These are phyloP conservation scores for Russula emetica DNA, from an alignment of 768 basidiomycete species.

Conservation along the genomic window DNA sequence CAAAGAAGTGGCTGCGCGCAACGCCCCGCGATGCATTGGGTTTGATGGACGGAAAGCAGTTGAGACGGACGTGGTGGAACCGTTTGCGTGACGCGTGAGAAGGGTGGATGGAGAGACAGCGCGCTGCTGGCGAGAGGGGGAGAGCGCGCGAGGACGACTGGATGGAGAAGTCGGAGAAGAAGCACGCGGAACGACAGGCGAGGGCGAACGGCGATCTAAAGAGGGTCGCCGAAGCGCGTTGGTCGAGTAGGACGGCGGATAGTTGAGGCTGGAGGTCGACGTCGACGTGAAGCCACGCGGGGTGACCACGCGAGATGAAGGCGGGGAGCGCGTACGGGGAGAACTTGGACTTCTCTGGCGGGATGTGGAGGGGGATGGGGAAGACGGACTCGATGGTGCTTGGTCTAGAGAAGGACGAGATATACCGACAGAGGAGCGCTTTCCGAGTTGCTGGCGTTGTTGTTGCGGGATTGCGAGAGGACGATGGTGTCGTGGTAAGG, in stretches of 20 bases:
- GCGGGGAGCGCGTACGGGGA: slow-evolving; percentile 32
- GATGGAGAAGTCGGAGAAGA: slow-evolving; percentile 28
- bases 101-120: slow-evolving; percentile 32
- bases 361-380: slow-evolving; percentile 36
- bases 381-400: slow-evolving; percentile 42
- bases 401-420: slow-evolving; percentile 38
- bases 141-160: slow-evolving; percentile 12
- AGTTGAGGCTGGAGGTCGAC: slow-evolving; percentile 47
- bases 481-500: slow-evolving; percentile 44
- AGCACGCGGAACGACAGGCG: slow-evolving; percentile 35
- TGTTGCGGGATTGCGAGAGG: slow-evolving; percentile 32
- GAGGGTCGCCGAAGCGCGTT: slow-evolving; percentile 33
- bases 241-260: slow-evolving; percentile 33
- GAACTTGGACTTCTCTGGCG: slow-evolving; percentile 10
- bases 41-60: slow-evolving; percentile 39
- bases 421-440: slow-evolving; percentile 37
- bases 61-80: slow-evolving; percentile 54
- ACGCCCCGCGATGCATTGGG: slow-evolving; percentile 60
- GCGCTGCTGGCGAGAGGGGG: slow-evolving; percentile 25
- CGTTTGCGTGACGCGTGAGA: slow-evolving; percentile 54
- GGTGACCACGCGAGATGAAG: slow-evolving; percentile 38
- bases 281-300: slow-evolving; percentile 45
- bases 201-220: slow-evolving; percentile 36
- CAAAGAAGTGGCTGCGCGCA: slow-evolving; percentile 59
- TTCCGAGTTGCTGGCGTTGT: slow-evolving; percentile 33